phyloP scores from a whole-genome alignment of 495 filamentous ascomycete genomes.

The Neurospora hispaniola region DNA sequence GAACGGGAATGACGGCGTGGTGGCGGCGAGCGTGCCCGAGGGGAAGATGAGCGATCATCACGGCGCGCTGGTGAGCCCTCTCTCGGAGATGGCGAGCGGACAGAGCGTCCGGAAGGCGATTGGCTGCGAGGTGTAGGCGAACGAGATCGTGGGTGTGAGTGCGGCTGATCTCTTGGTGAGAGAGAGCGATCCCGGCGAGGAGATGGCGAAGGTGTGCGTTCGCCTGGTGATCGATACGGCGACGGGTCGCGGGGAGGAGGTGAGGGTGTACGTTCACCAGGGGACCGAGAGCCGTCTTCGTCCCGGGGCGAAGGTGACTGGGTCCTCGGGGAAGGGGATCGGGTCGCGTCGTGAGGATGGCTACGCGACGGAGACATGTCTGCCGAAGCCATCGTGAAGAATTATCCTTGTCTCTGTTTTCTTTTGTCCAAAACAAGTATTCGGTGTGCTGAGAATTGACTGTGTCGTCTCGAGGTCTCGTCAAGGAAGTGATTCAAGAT shows the following conservation, averaged over 20 bases:
- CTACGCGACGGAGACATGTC: constrained; percentile 17
- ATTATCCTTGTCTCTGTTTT: not conserved
- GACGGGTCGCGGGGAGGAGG: not conserved
- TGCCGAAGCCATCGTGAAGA: constrained; percentile 16
- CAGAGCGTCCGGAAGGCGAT: constrained; percentile 2
- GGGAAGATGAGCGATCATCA: constrained; percentile 1
- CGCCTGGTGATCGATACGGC: not conserved
- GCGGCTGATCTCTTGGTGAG: not conserved
- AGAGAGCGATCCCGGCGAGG: constrained; percentile 5
- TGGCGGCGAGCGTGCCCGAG: not conserved
- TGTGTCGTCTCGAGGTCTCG: not conserved
- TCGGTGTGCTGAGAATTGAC: not conserved
- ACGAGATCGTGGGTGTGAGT: not conserved
- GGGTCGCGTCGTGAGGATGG: constrained; percentile 3
- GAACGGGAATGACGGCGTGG: constrained; percentile 15
- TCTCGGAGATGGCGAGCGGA: constrained; percentile 4
- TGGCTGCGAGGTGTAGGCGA: constrained; percentile 1
- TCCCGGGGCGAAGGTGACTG: not conserved
- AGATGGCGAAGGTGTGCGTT: not conserved
- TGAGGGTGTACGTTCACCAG: not conserved
- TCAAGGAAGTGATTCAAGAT: not conserved
- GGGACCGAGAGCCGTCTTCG: not conserved
- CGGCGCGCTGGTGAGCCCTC: not conserved
- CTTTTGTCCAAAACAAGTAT: not conserved
- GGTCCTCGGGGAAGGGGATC: constrained; percentile 2